These are phyloP conservation scores for Gastrodia elata DNA, from an alignment of 106 monocot species.

Conservation along the genomic window DNA sequence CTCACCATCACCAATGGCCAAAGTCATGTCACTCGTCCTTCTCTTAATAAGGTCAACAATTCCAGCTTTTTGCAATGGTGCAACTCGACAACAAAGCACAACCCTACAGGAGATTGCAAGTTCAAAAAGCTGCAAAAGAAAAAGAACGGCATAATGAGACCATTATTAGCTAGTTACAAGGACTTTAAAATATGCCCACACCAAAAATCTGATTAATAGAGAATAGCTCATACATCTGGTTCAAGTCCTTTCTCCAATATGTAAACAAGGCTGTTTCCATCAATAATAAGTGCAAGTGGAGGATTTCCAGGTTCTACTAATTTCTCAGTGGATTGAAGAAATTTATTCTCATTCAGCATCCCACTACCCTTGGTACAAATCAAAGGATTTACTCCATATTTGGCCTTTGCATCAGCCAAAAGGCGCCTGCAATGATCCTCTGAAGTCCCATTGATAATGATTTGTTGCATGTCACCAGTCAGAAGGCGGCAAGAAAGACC, in stretches of 20 bases:
- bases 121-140: slow-evolving; percentile 69
- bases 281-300: slow-evolving; percentile 83
- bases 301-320: slow-evolving; percentile 9
- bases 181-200: background rate
- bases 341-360: slow-evolving; percentile 12
- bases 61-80: slow-evolving; percentile 95
- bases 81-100: slow-evolving; percentile 94
- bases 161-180: background rate
- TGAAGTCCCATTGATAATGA: slow-evolving; percentile 86
- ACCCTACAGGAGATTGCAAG: slow-evolving; percentile 80
- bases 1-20: slow-evolving; percentile 97
- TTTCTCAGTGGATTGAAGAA: slow-evolving; percentile 18
- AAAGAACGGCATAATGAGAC: slow-evolving; percentile 5
- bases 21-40: slow-evolving; percentile 91
- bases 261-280: slow-evolving; percentile 97
- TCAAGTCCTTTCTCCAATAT: slow-evolving; percentile 95
- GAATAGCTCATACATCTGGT: slow-evolving; percentile 42
- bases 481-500: slow-evolving; percentile 85
- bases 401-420: slow-evolving; percentile 69
- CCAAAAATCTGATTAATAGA: slow-evolving; percentile 1
- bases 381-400: slow-evolving; percentile 44
- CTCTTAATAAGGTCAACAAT: slow-evolving; percentile 94
- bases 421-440: slow-evolving; percentile 77
- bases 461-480: slow-evolving; percentile 59
- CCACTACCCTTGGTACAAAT: slow-evolving; percentile 12